Base-by-base conservation (phyloP, 73 alveolate genomes). In the Tetrahymena malaccensis region DNA sequence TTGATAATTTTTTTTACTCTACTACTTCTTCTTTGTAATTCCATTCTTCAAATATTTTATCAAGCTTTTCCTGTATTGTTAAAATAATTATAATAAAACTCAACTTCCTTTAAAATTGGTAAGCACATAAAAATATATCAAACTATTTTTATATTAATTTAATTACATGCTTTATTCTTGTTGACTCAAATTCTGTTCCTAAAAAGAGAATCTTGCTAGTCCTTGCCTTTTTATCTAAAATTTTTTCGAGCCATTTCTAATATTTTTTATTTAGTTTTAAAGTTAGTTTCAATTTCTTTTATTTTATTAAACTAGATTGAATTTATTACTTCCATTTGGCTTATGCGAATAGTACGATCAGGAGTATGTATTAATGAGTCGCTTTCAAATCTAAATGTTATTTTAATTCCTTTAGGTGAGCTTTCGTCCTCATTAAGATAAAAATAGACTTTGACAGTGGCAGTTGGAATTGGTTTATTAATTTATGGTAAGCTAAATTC, bases 391-490 rank as follows among this genome's bases (percentile, higher is more conserved):
- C 96, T 96, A 94, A 96, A 97, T 31, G 96, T 85, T 85, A 94
- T 94, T 94, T 97, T 96, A n/a, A 96, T 94, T 35, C 93, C 96
- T 83, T 85, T 93, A 11, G 98, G 97, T 93, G 96, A 96, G 31
- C 97, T 94, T 44, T 96, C 94, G 84, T 97, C 89, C 37, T 70
- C 98, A 85, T 96, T 97, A 33, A 97, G 85, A 37, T 96, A 96
- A 93, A 97, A 97, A 94, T 97, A 94, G 8, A 97, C 98, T 94
- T 97, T 97, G 13, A 97, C 99, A 43, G 99, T 97, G 19, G 98
- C 98, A 56, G 85, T 96, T 31, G 99, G 99, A 43, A 97, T 97
- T 1, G 99, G 99, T 84, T 97, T 97, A 21, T 89, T n/a, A 15
- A 96, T 37, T 16, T 97, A 93, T 22, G 99, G 98, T 89, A 94